Conservation (phyloP, 139 green algal species). For the Nannochloris sp. region DNA sequence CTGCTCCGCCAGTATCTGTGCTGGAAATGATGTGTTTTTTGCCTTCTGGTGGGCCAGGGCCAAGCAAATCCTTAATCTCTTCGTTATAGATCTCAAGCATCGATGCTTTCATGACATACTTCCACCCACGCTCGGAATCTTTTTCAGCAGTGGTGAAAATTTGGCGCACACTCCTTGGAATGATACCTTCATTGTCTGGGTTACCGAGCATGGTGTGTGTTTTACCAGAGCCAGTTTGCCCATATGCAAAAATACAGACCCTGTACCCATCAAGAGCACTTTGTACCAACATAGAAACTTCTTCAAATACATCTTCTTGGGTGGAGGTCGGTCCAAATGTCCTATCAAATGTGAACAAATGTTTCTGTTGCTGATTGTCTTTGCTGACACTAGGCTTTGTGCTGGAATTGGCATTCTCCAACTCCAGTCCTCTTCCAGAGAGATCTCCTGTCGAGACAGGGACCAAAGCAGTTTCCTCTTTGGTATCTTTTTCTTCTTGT, state of each 20-base stretch:
- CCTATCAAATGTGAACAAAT: conserved; percentile 67
- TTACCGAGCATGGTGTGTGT: conserved; percentile 93
- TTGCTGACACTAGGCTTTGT: not conserved
- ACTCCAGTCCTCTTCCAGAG: conserved; percentile 28
- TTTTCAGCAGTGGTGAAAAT: conserved; percentile 16
- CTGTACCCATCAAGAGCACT: conserved; percentile 33
- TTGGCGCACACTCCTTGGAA: conserved; percentile 74
- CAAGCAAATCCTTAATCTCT: conserved; percentile 75
- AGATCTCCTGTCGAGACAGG: conserved; percentile 37
- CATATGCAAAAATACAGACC: conserved; percentile 12
- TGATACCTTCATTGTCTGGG: conserved; percentile 63
- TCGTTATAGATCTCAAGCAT: conserved; percentile 81
- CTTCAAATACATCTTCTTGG: conserved; percentile 73
- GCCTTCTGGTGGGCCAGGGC: conserved; percentile 15
- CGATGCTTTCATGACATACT: conserved; percentile 21
- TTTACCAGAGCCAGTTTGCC: conserved; percentile 87
- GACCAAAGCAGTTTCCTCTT: conserved; percentile 12
- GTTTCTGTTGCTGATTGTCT: conserved; percentile 27
- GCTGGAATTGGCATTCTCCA: not conserved
- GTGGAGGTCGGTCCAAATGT: conserved; percentile 52
- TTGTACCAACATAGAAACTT: conserved; percentile 89
- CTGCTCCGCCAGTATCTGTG: conserved; percentile 8
- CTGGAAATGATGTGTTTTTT: conserved; percentile 28
- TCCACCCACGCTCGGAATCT: conserved; percentile 23
- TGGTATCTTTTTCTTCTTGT: conserved; percentile 16